Conservation (phyloP, 2,329 filamentous ascomycete genomes). For the Cladosporium sp. region DNA sequence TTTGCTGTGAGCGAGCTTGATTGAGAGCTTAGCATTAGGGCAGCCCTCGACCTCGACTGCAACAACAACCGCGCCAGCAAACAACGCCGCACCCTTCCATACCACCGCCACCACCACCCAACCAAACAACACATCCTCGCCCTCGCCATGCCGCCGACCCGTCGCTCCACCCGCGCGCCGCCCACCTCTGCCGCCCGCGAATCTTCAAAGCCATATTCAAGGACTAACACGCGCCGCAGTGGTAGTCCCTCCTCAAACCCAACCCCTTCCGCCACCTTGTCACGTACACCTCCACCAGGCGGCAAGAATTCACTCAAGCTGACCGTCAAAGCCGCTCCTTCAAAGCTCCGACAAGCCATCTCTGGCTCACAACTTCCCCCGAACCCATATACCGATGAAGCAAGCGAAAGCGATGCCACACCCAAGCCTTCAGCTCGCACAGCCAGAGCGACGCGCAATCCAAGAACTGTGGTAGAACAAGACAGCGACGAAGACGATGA, state of each 20-base stretch:
- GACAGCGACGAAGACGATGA: constrained; percentile 37
- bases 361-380: constrained; percentile 39
- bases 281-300: constrained; percentile 42
- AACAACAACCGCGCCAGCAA: neutral
- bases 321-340: constrained; percentile 54
- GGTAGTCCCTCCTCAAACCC: constrained; percentile 25
- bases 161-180: constrained; percentile 36
- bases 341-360: constrained; percentile 52
- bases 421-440: constrained; percentile 30
- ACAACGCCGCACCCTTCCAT: neutral
- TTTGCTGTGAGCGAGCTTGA: constrained; percentile 7
- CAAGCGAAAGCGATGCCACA: constrained; percentile 39
- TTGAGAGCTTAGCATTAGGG: constrained; percentile 2
- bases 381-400: constrained; percentile 36
- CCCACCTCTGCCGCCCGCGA: constrained; percentile 27
- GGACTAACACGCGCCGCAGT: constrained; percentile 32
- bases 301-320: constrained; percentile 50
- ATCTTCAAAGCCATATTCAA: constrained; percentile 30
- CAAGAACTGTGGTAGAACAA: constrained; percentile 38
- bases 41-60: neutral
- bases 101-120: neutral
- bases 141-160: constrained; percentile 36
- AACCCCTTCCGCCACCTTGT: constrained; percentile 35
- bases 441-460: constrained; percentile 39
- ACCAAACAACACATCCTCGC: neutral